Percentiles rank a stretch among this genome's conserved stretches.
phyloP scores from a whole-genome alignment of 169 alveolate genomes.

The Theileria luwenshuni region DNA sequence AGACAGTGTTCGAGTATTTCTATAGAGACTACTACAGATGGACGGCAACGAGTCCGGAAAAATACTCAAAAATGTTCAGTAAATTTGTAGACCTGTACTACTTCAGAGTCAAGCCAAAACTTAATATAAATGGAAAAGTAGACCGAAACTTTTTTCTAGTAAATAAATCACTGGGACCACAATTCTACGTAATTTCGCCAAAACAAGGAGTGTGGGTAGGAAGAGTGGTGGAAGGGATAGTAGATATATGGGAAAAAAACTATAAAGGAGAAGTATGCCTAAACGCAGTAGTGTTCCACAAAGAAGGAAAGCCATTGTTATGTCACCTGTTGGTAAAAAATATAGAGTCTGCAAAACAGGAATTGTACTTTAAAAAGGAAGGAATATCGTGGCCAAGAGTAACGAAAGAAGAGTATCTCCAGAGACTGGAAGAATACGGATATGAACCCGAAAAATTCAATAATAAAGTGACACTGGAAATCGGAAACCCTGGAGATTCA shows the following conservation, averaged over 20 bases:
- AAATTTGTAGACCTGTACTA: neutral
- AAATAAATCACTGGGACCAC: neutral
- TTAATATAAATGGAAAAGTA: conserved; percentile 6
- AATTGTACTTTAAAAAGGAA: conserved; percentile 14
- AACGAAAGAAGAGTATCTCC: conserved; percentile 9
- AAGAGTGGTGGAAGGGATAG: conserved; percentile 14
- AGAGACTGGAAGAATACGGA: neutral
- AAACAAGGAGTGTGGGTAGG: neutral
- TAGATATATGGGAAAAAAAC: conserved; percentile 17
- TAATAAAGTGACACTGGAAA: neutral
- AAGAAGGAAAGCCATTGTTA: conserved; percentile 7
- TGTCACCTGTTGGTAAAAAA: conserved; percentile 6
- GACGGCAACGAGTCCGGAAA: conserved; percentile 3
- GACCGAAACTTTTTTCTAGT: neutral
- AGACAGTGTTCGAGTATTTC: conserved; percentile 1
- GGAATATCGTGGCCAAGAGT: conserved; percentile 10
- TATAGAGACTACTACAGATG: conserved; percentile 13
- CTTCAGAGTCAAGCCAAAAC: neutral
- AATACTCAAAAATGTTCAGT: conserved; percentile 7
- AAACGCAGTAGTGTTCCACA: conserved; percentile 5
- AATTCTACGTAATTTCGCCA: conserved; percentile 11
- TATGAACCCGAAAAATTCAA: neutral
- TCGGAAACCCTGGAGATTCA: neutral
- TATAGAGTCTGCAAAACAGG: neutral
- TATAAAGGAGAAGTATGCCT: neutral